These are phyloP conservation scores for Tuctoria greenei DNA, from an alignment of 176 grass and related monocot genomes.

Conservation along the genomic window DNA sequence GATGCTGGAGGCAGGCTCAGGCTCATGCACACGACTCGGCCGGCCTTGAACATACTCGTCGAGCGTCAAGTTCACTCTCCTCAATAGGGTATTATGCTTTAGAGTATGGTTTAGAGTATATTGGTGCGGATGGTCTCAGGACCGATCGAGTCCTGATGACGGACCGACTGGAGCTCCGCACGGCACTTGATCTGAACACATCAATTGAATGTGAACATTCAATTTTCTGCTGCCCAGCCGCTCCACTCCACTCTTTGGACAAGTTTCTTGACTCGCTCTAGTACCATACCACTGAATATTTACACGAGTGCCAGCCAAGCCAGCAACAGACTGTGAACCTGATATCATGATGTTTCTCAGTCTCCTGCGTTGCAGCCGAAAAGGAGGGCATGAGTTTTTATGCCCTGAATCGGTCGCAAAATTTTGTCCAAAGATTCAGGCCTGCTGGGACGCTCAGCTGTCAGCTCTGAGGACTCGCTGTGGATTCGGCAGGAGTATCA, in stretches of 20 bases:
- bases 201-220: background rate
- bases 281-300: background rate
- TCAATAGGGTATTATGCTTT: no score
- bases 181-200: background rate
- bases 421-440: background rate
- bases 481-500: background rate
- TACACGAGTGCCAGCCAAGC: background rate
- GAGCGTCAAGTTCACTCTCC: no score
- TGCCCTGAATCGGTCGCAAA: background rate
- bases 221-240: conserved; percentile 31
- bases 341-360: conserved; percentile 36
- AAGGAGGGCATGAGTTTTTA: background rate
- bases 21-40: no score
- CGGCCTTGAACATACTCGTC: no score
- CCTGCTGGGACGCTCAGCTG: background rate
- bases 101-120: no score
- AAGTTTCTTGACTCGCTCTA: conserved; percentile 4
- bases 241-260: background rate
- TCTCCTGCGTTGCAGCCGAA: background rate
- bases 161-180: background rate
- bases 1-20: no score
- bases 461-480: background rate
- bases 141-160: background rate
- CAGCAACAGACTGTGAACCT: background rate
- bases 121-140: no score